Percentiles rank a stretch among this genome's conserved stretches.
Conservation (phyloP, 352 stramenopile species). For the Pilasporangium apinafurcum region DNA sequence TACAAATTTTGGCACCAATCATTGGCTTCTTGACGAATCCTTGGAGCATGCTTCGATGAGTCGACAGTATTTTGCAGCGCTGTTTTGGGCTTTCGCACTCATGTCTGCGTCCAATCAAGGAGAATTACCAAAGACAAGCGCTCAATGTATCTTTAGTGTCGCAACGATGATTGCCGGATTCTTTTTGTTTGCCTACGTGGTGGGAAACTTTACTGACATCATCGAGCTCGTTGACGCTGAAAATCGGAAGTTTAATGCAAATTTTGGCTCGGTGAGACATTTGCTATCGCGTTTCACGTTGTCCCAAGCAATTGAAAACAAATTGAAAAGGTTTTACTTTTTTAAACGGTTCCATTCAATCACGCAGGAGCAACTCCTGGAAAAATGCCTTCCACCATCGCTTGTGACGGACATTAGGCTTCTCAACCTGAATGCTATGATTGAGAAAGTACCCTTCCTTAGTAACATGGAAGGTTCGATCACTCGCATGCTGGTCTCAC, state of each 20-base stretch:
- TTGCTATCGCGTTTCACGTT: conserved; percentile 48
- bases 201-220: conserved; percentile 58
- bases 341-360: conserved; percentile 58
- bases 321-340: conserved; percentile 66
- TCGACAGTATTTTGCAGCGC: conserved; percentile 27
- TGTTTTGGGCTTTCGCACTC: conserved; percentile 59
- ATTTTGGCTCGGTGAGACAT: conserved; percentile 48
- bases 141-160: conserved; percentile 40
- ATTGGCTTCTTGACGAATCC: conserved; percentile 20
- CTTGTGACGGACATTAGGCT: conserved; percentile 50
- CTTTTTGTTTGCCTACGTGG: conserved; percentile 42
- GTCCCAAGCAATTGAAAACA: conserved; percentile 28
- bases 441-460: conserved; percentile 47
- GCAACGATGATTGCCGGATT: conserved; percentile 31
- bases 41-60: conserved; percentile 11
- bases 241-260: conserved; percentile 44
- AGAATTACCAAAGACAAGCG: conserved; percentile 25
- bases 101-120: conserved; percentile 44
- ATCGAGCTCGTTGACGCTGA: conserved; percentile 44
- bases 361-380: conserved; percentile 46
- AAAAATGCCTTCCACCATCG: conserved; percentile 38
- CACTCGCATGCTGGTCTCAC: conserved; percentile 43
- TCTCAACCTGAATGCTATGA: conserved; percentile 50
- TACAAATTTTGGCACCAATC: conserved; percentile 40
- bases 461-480: conserved; percentile 40